Percentiles rank a stretch among this genome's conserved stretches.
Conservation (phyloP, 805 yeast species). For the Lachancea waltii region DNA sequence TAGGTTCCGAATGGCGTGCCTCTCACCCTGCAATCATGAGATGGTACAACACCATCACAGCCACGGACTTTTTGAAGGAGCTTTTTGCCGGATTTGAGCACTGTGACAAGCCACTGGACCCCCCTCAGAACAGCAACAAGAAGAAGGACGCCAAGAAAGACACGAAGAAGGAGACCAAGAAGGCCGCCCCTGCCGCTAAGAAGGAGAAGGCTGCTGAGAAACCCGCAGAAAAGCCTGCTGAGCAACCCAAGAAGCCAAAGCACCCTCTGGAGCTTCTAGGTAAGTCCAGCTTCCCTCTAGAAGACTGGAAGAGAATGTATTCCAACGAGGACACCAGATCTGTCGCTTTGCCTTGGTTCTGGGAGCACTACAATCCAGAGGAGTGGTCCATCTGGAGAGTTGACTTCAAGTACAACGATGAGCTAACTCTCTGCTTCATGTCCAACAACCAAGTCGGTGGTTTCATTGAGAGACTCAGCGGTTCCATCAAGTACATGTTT, state of each 20-base stretch:
- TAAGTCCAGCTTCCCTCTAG: constrained; percentile 60
- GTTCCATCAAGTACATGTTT: constrained; percentile 88
- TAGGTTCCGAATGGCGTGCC: constrained; percentile 60
- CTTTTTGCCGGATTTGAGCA: constrained; percentile 48
- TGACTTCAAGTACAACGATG: constrained; percentile 96
- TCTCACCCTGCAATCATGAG: constrained; percentile 56
- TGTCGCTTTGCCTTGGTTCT: constrained; percentile 95
- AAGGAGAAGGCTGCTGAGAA: constrained; percentile 38
- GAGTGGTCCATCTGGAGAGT: constrained; percentile 96
- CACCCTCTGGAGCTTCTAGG: constrained; percentile 89
- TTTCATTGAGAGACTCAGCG: constrained; percentile 91
- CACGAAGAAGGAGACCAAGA: constrained; percentile 22
- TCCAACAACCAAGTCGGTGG: constrained; percentile 97
- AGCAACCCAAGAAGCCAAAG: constrained; percentile 67
- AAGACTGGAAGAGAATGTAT: constrained; percentile 94
- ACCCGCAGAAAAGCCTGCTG: constrained; percentile 31
- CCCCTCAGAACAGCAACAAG: constrained; percentile 58
- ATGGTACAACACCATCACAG: constrained; percentile 58
- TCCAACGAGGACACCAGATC: constrained; percentile 96
- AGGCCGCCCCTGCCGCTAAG: constrained; percentile 31
- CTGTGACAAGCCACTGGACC: constrained; percentile 59
- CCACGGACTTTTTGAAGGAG: constrained; percentile 41
- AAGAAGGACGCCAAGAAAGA: constrained; percentile 27
- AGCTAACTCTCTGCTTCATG: constrained; percentile 95
- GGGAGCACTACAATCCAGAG: constrained; percentile 85